Evolutionary conservation across 345 rosid genomes (phyloP), one percentile per base, ranked within the genome.

Genomic region (Adansonia digitata): DNA sequence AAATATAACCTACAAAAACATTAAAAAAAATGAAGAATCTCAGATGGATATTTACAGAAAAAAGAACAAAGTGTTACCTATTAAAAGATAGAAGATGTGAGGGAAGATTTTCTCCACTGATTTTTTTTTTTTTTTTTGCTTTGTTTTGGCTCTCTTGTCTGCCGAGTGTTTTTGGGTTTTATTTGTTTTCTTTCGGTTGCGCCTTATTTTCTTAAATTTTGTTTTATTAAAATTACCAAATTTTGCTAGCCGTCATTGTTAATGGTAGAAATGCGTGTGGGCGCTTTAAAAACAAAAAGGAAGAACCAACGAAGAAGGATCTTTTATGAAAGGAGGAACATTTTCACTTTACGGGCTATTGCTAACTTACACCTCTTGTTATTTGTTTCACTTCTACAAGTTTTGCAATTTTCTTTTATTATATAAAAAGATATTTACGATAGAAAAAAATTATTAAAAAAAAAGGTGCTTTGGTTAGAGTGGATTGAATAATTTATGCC

Each of bases 71-170:
- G 26, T 45, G 61, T 43, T 22, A 69, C 75, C 77, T 15, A 48
- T 60, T 51, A 72, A 59, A 66, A 69, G 77, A 71, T 45, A 78
- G 85, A 84, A 78, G 85, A 84, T 78, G 73, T 59, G 82, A 37
- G 65, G 27, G 77, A 74, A 46, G 77, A 78, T 82, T 78, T 62
- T 82, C 87, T 79, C 78, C 78, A 79, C 86, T 74, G 82, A 79
- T 51, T 74, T 73, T 57, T 22, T 31, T 2, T 11, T 17, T 81
- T 69, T 11, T 2, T 0, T 37, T 9, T 48, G 72, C 40, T 48
- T 69, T 3, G 57, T 27, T 48, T 60, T 29, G 35, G 72, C 46
- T 68, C 43, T 10, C 20, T 59, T 43, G 31, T 51, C 52, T 48
- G 22, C 59, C 48, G 53, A 3, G 63, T 57, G 34, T 7, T 24